phyloP scores from a whole-genome alignment of 148 eudicot genomes.

The Rhododendron simsii region DNA sequence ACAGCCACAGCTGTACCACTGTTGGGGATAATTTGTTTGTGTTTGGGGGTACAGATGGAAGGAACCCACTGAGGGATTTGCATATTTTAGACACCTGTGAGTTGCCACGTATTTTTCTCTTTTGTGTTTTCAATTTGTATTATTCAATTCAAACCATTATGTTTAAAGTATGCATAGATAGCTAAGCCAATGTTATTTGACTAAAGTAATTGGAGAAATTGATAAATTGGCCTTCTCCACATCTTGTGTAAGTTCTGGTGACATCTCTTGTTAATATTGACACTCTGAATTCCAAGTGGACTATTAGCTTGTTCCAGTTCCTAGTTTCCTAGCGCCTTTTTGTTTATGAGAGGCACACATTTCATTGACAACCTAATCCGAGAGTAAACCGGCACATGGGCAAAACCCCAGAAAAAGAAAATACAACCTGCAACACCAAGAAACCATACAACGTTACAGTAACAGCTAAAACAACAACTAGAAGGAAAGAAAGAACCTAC shows the following conservation, averaged over 20 bases:
- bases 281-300: not conserved
- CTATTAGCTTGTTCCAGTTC: not conserved
- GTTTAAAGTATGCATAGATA: not conserved
- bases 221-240: not conserved
- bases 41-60: conserved; percentile 89
- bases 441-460: not conserved
- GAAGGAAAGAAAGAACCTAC: not conserved
- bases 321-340: not conserved
- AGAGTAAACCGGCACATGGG: not conserved
- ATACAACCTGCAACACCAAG: not conserved
- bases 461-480: not conserved
- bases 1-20: conserved; percentile 89
- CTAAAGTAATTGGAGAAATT: not conserved
- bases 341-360: not conserved
- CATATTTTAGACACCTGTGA: conserved; percentile 73
- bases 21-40: conserved; percentile 73
- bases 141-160: not conserved
- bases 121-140: not conserved
- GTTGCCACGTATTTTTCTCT: conserved; percentile 19
- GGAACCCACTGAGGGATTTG: conserved; percentile 66
- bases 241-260: not conserved
- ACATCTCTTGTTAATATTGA: not conserved
- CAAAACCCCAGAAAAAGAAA: not conserved
- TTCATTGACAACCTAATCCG: not conserved
- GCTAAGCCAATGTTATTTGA: not conserved